Base-by-base conservation (phyloP, 805 yeast species). In the Candida odintsovae region DNA sequence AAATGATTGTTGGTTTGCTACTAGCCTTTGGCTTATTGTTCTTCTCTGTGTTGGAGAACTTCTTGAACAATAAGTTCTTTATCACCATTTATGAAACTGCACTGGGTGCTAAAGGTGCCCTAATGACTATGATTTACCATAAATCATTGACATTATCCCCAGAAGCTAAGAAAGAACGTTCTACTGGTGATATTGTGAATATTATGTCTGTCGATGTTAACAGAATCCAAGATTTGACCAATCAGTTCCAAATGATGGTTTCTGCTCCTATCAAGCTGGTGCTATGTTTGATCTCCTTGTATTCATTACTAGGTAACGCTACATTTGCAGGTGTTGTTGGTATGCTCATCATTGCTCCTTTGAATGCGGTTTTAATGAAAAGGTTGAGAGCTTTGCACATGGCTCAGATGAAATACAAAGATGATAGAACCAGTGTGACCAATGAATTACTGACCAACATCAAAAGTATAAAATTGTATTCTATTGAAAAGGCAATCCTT, bases 121-220 rank as follows among this genome's bases (percentile, higher is more conserved):
- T 90, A 51, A 77, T 80, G 62, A 68, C 83, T n/a, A 62, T 86
- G 51, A 68, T 88, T 20, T 89, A 83, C 61, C 76, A 78, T 40
- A 90, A 90, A 63, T 73, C 94, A 0, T 69, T 90, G 47, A 70
- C 63, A 18, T 66, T 90, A n/a, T 81, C 95, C 2, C 75, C 80
- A 8, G 82, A 80, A 41, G 78, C 89, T 8, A 75, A 83, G 50
- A 72, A 73, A 28, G 71, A 74, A 16, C 69, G 76, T 52, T 67
- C 88, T 2, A 76, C 90, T 2, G 95, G 96, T 53, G 95, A 87
- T 53, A 85, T 89, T 44, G 75, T 88, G 53, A 88, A 86, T 57
- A 71, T 83, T 57, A 76, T 86, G 72, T 78, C 94, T 18, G 90
- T 86, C 28, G 97, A 89, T 67, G 80, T 86, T 12, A 67, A 69